These are phyloP conservation scores for Zanthoxylum bungeanum DNA, from an alignment of 345 rosid species.

Conservation along the genomic window DNA sequence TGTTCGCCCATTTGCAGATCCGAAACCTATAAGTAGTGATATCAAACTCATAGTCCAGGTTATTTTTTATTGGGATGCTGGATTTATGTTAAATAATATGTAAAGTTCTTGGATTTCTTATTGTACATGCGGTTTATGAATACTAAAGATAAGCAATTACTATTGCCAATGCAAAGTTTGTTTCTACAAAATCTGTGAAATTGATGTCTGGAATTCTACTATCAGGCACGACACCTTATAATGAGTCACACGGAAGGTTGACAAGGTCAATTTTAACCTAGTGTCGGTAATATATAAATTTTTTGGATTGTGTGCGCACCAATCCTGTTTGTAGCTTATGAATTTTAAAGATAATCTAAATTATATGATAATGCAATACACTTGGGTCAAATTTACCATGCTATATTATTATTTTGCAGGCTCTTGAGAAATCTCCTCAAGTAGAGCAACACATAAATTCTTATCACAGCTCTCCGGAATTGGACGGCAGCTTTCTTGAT, in stretches of 20 bases:
- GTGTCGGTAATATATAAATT: no score
- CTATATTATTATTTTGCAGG: conserved; percentile 39
- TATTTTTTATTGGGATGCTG: neutral
- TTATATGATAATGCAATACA: no score
- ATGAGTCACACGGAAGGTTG: neutral
- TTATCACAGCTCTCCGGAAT: conserved; percentile 45
- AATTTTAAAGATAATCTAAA: no score
- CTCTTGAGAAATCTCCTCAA: conserved; percentile 41
- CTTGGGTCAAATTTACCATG: neutral
- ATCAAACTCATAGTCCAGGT: neutral
- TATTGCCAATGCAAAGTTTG: neutral
- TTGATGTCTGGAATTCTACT: neutral
- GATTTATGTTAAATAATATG: neutral
- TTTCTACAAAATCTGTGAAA: neutral
- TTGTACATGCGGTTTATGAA: no score
- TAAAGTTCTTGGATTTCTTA: neutral
- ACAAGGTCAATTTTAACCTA: no score
- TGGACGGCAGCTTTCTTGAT: conserved; percentile 43
- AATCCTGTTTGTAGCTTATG: no score
- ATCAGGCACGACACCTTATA: neutral
- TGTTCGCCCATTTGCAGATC: neutral
- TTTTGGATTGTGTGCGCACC: no score
- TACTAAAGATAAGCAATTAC: neutral
- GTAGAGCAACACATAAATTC: conserved; percentile 35
- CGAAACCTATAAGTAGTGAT: neutral